A percentile compares a stretch with the other conserved stretches of the same genome.
Conservation (phyloP, 345 rosid species). For the Rhizophora mangle region DNA sequence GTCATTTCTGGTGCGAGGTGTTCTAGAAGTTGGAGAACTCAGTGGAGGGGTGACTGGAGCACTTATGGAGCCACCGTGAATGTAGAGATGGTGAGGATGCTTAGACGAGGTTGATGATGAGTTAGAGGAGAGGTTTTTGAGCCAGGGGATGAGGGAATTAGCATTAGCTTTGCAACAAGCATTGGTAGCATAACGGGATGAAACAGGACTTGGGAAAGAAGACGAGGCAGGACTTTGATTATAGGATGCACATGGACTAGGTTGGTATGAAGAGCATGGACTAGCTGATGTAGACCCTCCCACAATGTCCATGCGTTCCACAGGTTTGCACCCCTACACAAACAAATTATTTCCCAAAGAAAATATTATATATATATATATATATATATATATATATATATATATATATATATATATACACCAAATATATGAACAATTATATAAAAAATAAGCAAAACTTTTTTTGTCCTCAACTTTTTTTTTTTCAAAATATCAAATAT, state of each 20-base stretch:
- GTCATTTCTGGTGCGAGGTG: conserved; percentile 57
- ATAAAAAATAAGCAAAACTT: no score
- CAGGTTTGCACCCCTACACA: conserved; percentile 84
- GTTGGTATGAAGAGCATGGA: conserved; percentile 78
- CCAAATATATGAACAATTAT: no score
- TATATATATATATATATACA: no score
- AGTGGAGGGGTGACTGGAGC: conserved; percentile 98
- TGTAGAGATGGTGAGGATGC: conserved; percentile 56
- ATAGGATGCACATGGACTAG: conserved; percentile 71
- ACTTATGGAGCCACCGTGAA: conserved; percentile 85
- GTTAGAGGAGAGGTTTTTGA: conserved; percentile 80
- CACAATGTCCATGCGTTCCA: conserved; percentile 62
- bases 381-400: no score
- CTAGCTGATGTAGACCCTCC: conserved; percentile 77
- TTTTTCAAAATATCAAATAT: no score
- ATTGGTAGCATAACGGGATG: conserved; percentile 52
- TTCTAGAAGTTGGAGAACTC: conserved; percentile 88
- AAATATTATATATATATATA: no score
- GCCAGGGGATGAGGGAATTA: conserved; percentile 89
- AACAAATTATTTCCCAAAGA: no score
- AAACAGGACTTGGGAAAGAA: conserved; percentile 88
- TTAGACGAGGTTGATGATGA: conserved; percentile 87
- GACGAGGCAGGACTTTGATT: conserved; percentile 83
- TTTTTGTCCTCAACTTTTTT: no score
- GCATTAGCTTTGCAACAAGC: conserved; percentile 60